Evolutionary conservation across 371 early-diverging fungal genomes (phyloP).

Genomic region (Smittium culicis): DNA sequence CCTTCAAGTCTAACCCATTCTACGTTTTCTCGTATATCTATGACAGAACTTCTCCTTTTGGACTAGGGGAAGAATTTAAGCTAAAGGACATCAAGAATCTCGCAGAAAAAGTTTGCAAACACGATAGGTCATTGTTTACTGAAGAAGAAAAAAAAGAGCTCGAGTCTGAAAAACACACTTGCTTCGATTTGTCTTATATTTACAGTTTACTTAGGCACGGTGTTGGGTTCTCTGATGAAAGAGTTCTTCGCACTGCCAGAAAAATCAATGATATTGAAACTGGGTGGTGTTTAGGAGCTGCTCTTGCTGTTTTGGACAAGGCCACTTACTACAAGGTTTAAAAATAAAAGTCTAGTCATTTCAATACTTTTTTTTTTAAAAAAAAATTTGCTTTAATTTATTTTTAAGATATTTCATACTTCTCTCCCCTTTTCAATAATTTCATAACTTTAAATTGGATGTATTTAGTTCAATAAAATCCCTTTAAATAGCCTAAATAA

Average conservation of each 20-base stretch:
- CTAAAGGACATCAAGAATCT: slow-evolving; percentile 47
- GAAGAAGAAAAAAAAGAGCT: slow-evolving; percentile 20
- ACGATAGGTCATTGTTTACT: slow-evolving; percentile 18
- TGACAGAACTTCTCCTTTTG: slow-evolving; percentile 64
- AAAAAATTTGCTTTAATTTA: slow-evolving; percentile 1
- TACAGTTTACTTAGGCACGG: slow-evolving; percentile 64
- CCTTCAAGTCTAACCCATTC: slow-evolving; percentile 59
- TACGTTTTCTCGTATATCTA: slow-evolving; percentile 92
- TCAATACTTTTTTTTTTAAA: neutral
- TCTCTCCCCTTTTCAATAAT: too few species aligned
- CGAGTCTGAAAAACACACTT: slow-evolving; percentile 37
- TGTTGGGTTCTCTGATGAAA: slow-evolving; percentile 59
- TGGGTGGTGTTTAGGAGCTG: slow-evolving; percentile 92
- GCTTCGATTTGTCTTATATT: slow-evolving; percentile 77
- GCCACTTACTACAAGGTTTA: slow-evolving; percentile 20
- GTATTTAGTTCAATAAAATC: too few species aligned
- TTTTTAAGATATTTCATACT: too few species aligned
- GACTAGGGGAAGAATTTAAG: slow-evolving; percentile 46
- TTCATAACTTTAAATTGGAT: too few species aligned
- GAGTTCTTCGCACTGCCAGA: slow-evolving; percentile 63
- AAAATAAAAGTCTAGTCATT: neutral
- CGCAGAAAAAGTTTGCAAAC: slow-evolving; percentile 48
- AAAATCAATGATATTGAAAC: slow-evolving; percentile 85
- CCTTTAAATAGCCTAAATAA: too few species aligned
- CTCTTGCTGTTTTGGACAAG: slow-evolving; percentile 58